These are phyloP conservation scores for Trametopsis cervina DNA, from an alignment of 768 basidiomycete genomes.

Conservation along the genomic window DNA sequence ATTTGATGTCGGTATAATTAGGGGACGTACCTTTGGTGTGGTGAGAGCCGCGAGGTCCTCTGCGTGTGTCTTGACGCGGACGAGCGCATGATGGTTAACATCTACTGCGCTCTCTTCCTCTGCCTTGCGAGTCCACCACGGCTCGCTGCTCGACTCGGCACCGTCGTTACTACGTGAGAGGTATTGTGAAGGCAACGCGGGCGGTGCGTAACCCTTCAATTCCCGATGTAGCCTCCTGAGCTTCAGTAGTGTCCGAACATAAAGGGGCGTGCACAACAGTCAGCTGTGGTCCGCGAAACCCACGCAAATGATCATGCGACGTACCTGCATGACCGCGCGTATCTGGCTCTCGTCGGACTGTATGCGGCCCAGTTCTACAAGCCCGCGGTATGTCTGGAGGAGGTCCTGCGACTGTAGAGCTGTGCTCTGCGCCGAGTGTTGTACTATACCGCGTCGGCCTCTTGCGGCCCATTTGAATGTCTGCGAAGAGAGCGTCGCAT, in stretches of 20 bases:
- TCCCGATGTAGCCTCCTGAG: slow-evolving; percentile 41
- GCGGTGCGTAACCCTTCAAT: slow-evolving; percentile 43
- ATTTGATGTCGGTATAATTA: slow-evolving; percentile 4
- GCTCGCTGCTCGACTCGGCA: slow-evolving; percentile 17
- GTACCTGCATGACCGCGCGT: slow-evolving; percentile 43
- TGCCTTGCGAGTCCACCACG: slow-evolving; percentile 27
- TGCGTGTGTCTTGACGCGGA: slow-evolving; percentile 38
- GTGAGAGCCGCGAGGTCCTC: slow-evolving; percentile 44
- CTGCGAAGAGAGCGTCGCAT: too few relatives aligned
- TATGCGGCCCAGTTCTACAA: slow-evolving; percentile 40
- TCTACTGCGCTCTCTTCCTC: slow-evolving; percentile 14
- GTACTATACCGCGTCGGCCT: too few relatives aligned
- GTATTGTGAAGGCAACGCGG: slow-evolving; percentile 30
- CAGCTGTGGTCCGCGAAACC: neutral
- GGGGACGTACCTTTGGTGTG: slow-evolving; percentile 40
- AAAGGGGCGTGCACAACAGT: neutral
- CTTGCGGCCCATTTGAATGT: too few relatives aligned
- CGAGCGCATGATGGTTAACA: slow-evolving; percentile 26
- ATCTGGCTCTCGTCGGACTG: slow-evolving; percentile 48
- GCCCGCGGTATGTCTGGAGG: slow-evolving; percentile 39
- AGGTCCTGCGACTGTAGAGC: slow-evolving; percentile 28
- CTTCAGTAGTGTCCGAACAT: too few relatives aligned
- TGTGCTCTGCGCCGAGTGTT: neutral
- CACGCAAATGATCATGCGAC: neutral
- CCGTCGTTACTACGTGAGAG: slow-evolving; percentile 13